These are phyloP conservation scores for Ophiostoma sp. DNA, from an alignment of 2,329 filamentous ascomycete genomes.

Conservation along the genomic window DNA sequence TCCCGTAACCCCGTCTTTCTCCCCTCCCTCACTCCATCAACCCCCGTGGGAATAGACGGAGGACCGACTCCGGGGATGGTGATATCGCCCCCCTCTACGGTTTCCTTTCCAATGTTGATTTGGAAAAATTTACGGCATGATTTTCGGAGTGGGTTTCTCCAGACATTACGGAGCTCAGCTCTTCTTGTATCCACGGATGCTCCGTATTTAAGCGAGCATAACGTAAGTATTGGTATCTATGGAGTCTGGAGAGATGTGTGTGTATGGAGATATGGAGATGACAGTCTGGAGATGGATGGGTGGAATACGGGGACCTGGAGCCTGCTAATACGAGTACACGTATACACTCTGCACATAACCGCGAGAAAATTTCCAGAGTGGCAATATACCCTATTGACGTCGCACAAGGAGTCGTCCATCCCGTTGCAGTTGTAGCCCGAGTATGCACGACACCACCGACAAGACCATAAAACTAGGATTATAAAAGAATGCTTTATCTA, in stretches of 20 bases:
- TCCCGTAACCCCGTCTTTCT: slow-evolving; percentile 7
- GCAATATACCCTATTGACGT: not conserved
- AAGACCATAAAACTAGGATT: not conserved
- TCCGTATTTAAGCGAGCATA: slow-evolving; percentile 2
- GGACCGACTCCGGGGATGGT: slow-evolving; percentile 11
- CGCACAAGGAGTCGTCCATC: not conserved
- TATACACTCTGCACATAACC: not conserved
- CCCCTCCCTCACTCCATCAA: not conserved
- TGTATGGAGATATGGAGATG: not conserved
- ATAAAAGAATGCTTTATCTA: not conserved
- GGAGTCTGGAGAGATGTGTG: slow-evolving; percentile 1
- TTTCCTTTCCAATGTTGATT: not conserved
- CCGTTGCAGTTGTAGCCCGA: not conserved
- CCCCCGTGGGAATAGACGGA: not conserved
- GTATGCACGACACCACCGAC: not conserved
- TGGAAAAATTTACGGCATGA: not conserved
- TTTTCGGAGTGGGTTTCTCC: not conserved
- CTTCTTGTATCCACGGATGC: slow-evolving; percentile 7
- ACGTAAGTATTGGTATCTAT: slow-evolving; percentile 10
- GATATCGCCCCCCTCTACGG: not conserved
- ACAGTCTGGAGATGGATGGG: not conserved
- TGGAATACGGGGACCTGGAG: not conserved
- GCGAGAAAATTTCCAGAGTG: not conserved
- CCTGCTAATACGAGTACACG: not conserved
- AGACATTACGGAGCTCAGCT: slow-evolving; percentile 6